phyloP scores from a whole-genome alignment of 106 monocot genomes.

The Agapanthus africanus region DNA sequence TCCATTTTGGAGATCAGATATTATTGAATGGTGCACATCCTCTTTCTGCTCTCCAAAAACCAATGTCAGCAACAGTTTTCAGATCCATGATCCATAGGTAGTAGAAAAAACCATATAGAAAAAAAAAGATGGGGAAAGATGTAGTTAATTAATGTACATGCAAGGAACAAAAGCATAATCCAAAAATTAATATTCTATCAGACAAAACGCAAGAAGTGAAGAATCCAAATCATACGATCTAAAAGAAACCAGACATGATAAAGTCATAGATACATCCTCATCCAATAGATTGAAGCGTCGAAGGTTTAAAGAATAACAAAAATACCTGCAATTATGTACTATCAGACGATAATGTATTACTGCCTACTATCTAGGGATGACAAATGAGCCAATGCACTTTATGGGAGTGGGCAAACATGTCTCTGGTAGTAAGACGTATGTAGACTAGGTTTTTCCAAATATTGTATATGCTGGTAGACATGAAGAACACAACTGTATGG shows the following conservation, averaged over 20 bases:
- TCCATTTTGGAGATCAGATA: slow-evolving; percentile 99
- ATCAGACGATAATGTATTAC: no score
- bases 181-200: not conserved
- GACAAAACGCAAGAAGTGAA: not conserved
- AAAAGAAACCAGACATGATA: not conserved
- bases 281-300: not conserved
- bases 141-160: not conserved
- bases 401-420: not conserved
- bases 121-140: not conserved
- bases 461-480: no score
- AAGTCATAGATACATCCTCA: not conserved
- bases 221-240: not conserved
- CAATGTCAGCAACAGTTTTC: slow-evolving; percentile 4
- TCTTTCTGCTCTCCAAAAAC: slow-evolving; percentile 65
- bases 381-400: not conserved
- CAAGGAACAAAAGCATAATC: not conserved
- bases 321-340: not conserved
- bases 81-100: not conserved
- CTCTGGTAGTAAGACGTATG: not conserved
- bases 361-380: not conserved
- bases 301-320: no score
- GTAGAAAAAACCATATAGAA: not conserved
- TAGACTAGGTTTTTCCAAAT: not conserved
- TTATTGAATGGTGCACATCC: slow-evolving; percentile 99
- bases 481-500: no score